phyloP scores from a whole-genome alignment of 2,329 filamentous ascomycete genomes.

The Penicillium sp. region DNA sequence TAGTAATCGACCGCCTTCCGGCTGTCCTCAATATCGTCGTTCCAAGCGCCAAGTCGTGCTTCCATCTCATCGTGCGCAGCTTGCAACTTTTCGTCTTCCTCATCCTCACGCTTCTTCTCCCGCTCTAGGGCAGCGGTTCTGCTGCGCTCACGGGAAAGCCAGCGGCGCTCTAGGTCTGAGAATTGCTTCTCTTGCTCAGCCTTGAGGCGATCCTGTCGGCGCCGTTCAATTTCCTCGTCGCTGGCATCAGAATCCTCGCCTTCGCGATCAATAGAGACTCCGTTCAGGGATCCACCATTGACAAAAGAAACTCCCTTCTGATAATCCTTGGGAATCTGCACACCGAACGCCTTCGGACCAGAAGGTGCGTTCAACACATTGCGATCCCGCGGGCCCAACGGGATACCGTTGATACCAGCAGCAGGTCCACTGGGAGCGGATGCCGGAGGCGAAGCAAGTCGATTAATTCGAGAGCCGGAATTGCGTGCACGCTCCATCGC shows the following conservation, averaged over 20 bases:
- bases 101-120: conserved; percentile 69
- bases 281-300: conserved; percentile 63
- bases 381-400: conserved; percentile 61
- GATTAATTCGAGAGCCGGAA: conserved; percentile 52
- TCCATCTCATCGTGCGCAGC: conserved; percentile 59
- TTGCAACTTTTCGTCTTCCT: conserved; percentile 59
- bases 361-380: conserved; percentile 67
- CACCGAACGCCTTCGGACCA: conserved; percentile 55
- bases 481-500: conserved; percentile 70
- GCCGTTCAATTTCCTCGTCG: conserved; percentile 72
- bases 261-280: conserved; percentile 54
- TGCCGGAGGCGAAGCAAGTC: conserved; percentile 63
- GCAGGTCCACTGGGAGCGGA: conserved; percentile 54
- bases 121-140: conserved; percentile 76
- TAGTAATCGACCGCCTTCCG: conserved; percentile 75
- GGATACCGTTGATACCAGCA: conserved; percentile 62
- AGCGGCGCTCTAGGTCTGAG: conserved; percentile 75
- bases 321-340: conserved; percentile 60
- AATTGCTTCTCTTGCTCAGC: conserved; percentile 72
- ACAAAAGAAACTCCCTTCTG: conserved; percentile 75
- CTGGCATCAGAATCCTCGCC: conserved; percentile 81
- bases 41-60: conserved; percentile 68
- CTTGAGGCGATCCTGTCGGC: conserved; percentile 61
- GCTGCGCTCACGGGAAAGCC: conserved; percentile 79
- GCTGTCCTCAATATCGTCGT: conserved; percentile 73